Evolutionary conservation across 495 filamentous ascomycete genomes (phyloP), one percentile per base, ranked within the genome.

Genomic region (Xylaria sp.): DNA sequence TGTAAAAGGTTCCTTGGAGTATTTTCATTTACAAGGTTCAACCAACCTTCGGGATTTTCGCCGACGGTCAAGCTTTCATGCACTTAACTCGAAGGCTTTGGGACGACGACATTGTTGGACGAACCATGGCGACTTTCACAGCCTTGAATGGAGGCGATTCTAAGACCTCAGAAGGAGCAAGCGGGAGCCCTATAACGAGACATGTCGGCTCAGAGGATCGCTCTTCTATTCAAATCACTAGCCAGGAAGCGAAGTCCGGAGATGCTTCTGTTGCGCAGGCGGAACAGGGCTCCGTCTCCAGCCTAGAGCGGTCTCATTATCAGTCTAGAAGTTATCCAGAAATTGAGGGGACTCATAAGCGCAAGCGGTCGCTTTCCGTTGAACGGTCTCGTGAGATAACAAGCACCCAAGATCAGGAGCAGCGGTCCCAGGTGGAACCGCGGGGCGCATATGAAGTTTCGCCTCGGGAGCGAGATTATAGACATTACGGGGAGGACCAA

Each of bases 131-230:
- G 40, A 79, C 76, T 26, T 85, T 86, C 48, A 85, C 80, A 21
- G 84, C 84, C 57, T 77, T 85, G 35, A 86, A 86, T 71, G 84
- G 83, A 69, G 80, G 77, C 65, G 84, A 84, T 48, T 80, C 81
- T 19, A 84, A 82, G 66, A 71, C 80, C 6, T 71, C 79, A 17
- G 83, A 84, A 40, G 74, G 63, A 44, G 65, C 58, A 63, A 73
- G 61, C 46, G 72, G 72, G 31, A 77, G 75, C 35, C 76, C 76
- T 69, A 72, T 67, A 58, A 70, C 74, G 26, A 75, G 72, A 70
- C 75, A 68, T 12, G 72, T 68, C 35, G 44, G 61, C 52, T 75
- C 76, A 55, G 77, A 79, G 62, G 77, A 79, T 48, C 77, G 72
- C 29, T 35, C 74, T 46, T 29, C 44, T 61, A 68, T 72, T 66